Evolutionary conservation across 2,329 filamentous ascomycete species (phyloP), one percentile per base, ranked within the genome.

Genomic region (Aspergillus novoparasiticus): DNA sequence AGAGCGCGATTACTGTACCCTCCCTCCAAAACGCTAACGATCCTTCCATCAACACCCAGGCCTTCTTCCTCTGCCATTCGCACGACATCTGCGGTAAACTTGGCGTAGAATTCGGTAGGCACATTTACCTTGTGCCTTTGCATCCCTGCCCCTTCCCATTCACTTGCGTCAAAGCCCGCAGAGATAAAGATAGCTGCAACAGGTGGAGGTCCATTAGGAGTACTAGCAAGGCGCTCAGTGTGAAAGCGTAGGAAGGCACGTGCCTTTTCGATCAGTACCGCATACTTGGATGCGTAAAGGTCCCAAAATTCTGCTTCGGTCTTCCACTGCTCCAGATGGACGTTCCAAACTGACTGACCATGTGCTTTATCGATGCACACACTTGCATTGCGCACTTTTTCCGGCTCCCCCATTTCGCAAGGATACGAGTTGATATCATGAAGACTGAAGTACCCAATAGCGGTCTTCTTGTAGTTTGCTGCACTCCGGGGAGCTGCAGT

Each of bases 401-500:
- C 92, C 62, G 91, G 87, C 65, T 98, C 94, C n/a, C 94, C 95
- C 75, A 86, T 87, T 76, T 99, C 95, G 75, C 95, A 99, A 0
- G 96, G 95, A 73, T 96, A 99, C 0, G 94, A 98, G 78, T 99
- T 98, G 81, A 99, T 97, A 73, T 99, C 95, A 76, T 99, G 95
- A 50, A 99, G 78, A 76, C 94, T 97, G 78, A 97, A 98, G 75
- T 99, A 99, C 11, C 94, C 95, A 71, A 98, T 95, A 0, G 90
- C 89, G 0, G 90, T 89, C 81, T 92, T 95, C 80, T 94, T 94
- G 84, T 90, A 90, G 34, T 85, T 82, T 0, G 90, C 84, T 0
- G 89, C 87, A 72, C 92, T 94, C 76, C 91, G 93, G 8, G 87
- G 77, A 46, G 89, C 82, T 19, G 80, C 82, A 4, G 82, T 76